These are phyloP conservation scores for Oryza brachyantha DNA, from an alignment of 176 grass and related monocot genomes.

Conservation along the genomic window DNA sequence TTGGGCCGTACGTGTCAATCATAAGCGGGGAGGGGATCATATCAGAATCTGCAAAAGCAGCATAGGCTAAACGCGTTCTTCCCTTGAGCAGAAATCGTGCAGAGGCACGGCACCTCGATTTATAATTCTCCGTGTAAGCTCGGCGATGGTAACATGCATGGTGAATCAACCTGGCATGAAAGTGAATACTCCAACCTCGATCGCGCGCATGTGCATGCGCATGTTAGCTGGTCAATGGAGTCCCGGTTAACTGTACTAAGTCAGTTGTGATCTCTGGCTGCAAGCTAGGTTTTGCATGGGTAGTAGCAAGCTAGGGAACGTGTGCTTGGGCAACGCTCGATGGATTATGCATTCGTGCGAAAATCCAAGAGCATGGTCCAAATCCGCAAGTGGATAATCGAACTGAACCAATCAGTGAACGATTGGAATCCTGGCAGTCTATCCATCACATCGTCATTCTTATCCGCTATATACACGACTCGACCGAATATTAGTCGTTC, in stretches of 20 bases:
- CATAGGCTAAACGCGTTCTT: slow-evolving; percentile 6
- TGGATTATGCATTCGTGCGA: neutral
- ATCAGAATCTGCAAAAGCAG: neutral
- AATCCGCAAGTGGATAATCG: neutral
- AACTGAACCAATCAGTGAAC: slow-evolving; percentile 25
- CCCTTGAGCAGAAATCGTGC: neutral
- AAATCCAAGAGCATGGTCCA: slow-evolving; percentile 32
- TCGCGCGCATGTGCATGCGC: slow-evolving; percentile 22
- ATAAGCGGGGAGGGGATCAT: neutral
- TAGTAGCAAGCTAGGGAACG: too few species aligned
- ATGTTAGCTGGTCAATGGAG: neutral
- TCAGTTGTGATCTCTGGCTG: neutral
- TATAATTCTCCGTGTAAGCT: neutral
- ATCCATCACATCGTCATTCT: neutral
- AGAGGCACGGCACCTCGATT: slow-evolving; percentile 8
- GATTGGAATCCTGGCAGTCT: neutral
- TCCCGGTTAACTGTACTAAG: neutral
- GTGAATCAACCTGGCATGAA: slow-evolving; percentile 19
- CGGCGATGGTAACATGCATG: neutral
- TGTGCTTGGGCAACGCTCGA: neutral
- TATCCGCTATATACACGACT: slow-evolving; percentile 10
- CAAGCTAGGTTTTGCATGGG: neutral
- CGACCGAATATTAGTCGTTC: too few species aligned
- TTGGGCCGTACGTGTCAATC: neutral
- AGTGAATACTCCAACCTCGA: slow-evolving; percentile 26